Conservation (phyloP, 2,329 filamentous ascomycete species). For the Ceratocystis lukuohia region DNA sequence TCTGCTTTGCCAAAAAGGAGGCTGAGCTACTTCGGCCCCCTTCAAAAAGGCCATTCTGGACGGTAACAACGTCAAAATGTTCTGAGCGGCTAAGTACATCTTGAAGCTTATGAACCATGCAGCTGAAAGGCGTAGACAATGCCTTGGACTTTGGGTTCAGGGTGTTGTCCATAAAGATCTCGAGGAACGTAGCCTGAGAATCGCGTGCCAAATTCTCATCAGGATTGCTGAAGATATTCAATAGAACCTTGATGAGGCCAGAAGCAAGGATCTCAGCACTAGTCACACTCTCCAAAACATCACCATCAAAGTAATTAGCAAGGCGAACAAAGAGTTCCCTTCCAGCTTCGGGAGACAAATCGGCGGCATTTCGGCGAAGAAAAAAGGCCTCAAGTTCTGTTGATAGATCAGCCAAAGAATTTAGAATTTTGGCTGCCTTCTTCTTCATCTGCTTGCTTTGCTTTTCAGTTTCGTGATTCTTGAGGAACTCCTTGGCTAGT, state of each 20-base stretch:
- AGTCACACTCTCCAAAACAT: slow-evolving; percentile 83
- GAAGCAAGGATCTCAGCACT: slow-evolving; percentile 90
- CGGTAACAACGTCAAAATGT: slow-evolving; percentile 94
- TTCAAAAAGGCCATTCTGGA: slow-evolving; percentile 84
- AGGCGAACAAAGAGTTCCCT: slow-evolving; percentile 58
- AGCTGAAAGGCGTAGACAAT: slow-evolving; percentile 71
- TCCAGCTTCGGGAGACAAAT: slow-evolving; percentile 38
- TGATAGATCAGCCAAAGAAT: slow-evolving; percentile 57
- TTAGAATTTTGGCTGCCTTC: slow-evolving; percentile 64
- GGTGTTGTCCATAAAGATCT: slow-evolving; percentile 76
- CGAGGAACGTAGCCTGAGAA: slow-evolving; percentile 71
- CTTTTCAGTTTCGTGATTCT: slow-evolving; percentile 65
- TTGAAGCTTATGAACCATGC: slow-evolving; percentile 86
- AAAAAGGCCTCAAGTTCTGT: slow-evolving; percentile 61
- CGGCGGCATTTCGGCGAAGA: slow-evolving; percentile 37
- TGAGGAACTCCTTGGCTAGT: slow-evolving; percentile 70
- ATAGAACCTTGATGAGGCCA: slow-evolving; percentile 69
- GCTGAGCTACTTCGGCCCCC: slow-evolving; percentile 80
- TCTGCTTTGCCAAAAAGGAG: slow-evolving; percentile 92
- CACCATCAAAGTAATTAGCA: slow-evolving; percentile 73
- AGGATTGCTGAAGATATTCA: slow-evolving; percentile 66
- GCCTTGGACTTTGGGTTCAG: slow-evolving; percentile 54
- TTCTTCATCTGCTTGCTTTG: slow-evolving; percentile 59
- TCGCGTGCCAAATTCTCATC: slow-evolving; percentile 47
- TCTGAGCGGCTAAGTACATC: slow-evolving; percentile 92